Base-by-base conservation (phyloP, 2,329 filamentous ascomycete genomes). In the Neofusicoccum kwambonambiense region DNA sequence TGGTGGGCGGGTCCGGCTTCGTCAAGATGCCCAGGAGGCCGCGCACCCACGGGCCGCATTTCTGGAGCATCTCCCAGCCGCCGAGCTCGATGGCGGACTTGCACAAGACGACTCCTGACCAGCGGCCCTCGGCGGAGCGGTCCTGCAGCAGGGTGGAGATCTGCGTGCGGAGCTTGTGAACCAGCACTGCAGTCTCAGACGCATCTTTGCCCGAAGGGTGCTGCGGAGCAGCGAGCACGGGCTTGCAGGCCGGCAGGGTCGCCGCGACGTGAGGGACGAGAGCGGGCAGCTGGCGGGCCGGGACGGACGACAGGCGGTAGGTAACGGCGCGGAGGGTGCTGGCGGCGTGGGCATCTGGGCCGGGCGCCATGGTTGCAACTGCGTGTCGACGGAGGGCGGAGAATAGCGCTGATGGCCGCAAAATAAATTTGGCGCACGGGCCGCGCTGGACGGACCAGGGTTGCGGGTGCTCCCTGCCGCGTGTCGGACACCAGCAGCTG, bases 51-150 rank as follows among this genome's bases (percentile, higher is more conserved):
- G 88, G 83, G 70, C 89, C 87, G 39, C 86, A 87, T 62, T 87
- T 87, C 68, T 89, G 87, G 66, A 97, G 82, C 65, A 90, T 87
- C 73, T 96, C 92, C 87, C 90, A 92, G 51, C 92, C 92, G 27
- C 93, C 93, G 45, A 90, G 87, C 71, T 97, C 93, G 49, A 97
- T 82, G 4, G 89, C 82, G 3, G 90, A 86, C 79, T 97, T 97
- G 76, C 93, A 86, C 56, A 97, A 79, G 15, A 90, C 88, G 49
- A 91, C 86, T 6, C 89, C 93, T 17, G 89, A 85, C 80, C 94
- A 96, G 71, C 92, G 87, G 49, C 89, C 91, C 70, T 93, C 87
- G 2, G 86, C 75, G 54, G 81, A 91, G 65, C 89, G 89, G 64
- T 94, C 92, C 73, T 91, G 90, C 39, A 97, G 80, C 13, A 97